phyloP scores from a whole-genome alignment of 768 basidiomycete genomes.

The Amanita rubescens region DNA sequence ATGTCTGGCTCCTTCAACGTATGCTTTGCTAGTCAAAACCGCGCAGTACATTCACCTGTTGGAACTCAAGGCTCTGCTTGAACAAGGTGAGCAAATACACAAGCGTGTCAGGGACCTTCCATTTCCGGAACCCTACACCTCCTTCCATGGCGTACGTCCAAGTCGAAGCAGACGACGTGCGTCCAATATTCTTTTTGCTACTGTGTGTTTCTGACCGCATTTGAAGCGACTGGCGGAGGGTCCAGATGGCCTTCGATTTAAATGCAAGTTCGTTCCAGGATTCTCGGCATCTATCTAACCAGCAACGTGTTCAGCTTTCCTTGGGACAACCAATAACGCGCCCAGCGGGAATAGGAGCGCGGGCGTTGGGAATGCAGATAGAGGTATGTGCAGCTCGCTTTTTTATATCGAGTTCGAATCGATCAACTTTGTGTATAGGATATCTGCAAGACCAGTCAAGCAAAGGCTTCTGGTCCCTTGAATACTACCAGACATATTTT shows the following conservation, averaged over 20 bases:
- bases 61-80: too few species aligned
- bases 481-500: conserved; percentile 85
- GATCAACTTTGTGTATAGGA: conserved; percentile 30
- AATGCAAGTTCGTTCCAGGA: conserved; percentile 36
- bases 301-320: conserved; percentile 40
- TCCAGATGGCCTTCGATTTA: conserved; percentile 64
- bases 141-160: conserved; percentile 60
- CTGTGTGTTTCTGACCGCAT: background rate
- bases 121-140: background rate
- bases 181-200: conserved; percentile 11
- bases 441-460: conserved; percentile 52
- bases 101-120: background rate
- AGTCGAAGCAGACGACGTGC: conserved; percentile 65
- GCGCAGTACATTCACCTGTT: too few species aligned
- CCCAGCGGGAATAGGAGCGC: conserved; percentile 24
- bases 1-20: too few species aligned
- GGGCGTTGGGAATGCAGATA: conserved; percentile 43
- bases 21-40: too few species aligned
- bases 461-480: conserved; percentile 70
- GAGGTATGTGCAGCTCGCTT: conserved; percentile 25
- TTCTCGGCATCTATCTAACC: background rate
- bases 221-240: conserved; percentile 57
- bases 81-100: conserved; percentile 19
- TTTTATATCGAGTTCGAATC: background rate
- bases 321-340: conserved; percentile 34